A percentile compares a stretch with the other conserved stretches of the same genome.
phyloP scores from a whole-genome alignment of 2,329 filamentous ascomycete species.

The Pestalotiopsis sp. region DNA sequence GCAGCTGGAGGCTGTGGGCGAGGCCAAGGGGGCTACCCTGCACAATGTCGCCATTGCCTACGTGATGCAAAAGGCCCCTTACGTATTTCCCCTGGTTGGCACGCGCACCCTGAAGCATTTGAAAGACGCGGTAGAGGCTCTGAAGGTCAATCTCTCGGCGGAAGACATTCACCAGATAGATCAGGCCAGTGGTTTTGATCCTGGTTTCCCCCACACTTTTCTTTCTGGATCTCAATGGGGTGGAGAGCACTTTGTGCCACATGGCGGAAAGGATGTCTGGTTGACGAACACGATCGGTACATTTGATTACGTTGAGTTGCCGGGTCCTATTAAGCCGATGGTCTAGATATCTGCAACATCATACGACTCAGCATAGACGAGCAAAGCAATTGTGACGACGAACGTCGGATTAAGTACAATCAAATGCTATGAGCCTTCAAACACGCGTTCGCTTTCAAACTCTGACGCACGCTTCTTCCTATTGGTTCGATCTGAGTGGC shows the following conservation, averaged over 20 bases:
- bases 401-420: too few species aligned
- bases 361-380: too few species aligned
- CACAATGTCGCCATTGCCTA: constrained; percentile 60
- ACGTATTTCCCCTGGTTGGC: constrained; percentile 61
- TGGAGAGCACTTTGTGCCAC: neutral
- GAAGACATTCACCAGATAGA: constrained; percentile 60
- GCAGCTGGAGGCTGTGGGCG: constrained; percentile 14
- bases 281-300: neutral
- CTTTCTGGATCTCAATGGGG: neutral
- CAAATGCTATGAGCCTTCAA: too few species aligned
- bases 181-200: constrained; percentile 46
- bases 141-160: constrained; percentile 49
- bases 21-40: constrained; percentile 23
- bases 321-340: neutral
- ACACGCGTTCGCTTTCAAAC: too few species aligned
- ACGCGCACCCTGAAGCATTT: constrained; percentile 59
- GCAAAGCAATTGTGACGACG: too few species aligned
- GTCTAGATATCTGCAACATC: too few species aligned
- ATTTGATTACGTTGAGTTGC: neutral
- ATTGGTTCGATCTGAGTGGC: too few species aligned
- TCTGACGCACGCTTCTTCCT: too few species aligned
- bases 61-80: constrained; percentile 55
- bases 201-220: constrained; percentile 53
- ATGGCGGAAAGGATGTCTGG: neutral
- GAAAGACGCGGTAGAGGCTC: constrained; percentile 54